phyloP scores from a whole-genome alignment of 345 rosid species.

The Eucalyptus brandiana region DNA sequence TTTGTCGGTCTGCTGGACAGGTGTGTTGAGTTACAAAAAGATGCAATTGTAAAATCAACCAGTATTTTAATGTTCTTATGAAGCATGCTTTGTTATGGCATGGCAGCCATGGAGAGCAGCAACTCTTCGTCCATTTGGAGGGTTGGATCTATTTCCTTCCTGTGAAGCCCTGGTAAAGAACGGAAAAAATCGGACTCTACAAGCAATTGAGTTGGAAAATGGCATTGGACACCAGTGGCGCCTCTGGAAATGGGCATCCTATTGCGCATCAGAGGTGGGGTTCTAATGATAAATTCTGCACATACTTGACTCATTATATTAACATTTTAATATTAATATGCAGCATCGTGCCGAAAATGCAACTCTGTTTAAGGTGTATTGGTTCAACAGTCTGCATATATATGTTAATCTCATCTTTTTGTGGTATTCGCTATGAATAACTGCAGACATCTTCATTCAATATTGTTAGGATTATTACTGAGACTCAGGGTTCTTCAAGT shows the following conservation, averaged over 20 bases:
- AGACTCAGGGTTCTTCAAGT: background rate
- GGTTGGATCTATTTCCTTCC: conserved; percentile 75
- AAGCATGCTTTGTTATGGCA: background rate
- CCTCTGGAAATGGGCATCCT: conserved; percentile 98
- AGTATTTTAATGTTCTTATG: background rate
- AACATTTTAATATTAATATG: background rate
- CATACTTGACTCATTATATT: background rate
- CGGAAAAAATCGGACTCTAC: conserved; percentile 69
- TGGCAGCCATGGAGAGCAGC: conserved; percentile 94
- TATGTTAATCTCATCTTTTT: background rate
- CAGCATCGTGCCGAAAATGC: background rate
- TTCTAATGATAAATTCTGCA: background rate
- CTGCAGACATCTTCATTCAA: background rate
- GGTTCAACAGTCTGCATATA: background rate
- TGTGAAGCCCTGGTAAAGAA: conserved; percentile 70
- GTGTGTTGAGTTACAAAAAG: conserved; percentile 15
- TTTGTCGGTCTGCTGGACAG: conserved; percentile 98
- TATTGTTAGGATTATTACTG: background rate
- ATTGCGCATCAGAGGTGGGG: conserved; percentile 82
- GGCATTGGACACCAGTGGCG: conserved; percentile 83
- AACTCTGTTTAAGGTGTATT: background rate
- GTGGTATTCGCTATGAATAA: background rate
- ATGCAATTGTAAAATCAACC: background rate
- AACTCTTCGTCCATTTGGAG: conserved; percentile 82
- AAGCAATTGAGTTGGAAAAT: conserved; percentile 89